Conservation (phyloP, 2,329 filamentous ascomycete species). For the Diplodia sapinea region DNA sequence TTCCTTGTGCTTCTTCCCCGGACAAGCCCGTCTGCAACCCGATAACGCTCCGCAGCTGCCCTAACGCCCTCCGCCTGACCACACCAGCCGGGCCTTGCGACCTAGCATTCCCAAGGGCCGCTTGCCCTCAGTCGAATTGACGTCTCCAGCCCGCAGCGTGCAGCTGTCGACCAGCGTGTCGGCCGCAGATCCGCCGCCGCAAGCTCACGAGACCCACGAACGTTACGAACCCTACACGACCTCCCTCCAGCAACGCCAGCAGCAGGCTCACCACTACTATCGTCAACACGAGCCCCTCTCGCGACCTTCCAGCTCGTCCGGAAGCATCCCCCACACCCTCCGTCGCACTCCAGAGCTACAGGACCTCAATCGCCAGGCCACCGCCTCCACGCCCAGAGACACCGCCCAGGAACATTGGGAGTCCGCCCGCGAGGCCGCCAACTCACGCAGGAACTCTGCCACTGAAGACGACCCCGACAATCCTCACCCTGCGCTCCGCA, state of each 20-base stretch:
- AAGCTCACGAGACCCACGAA: conserved; percentile 49
- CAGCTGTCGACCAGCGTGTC: conserved; percentile 39
- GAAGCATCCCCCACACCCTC: conserved; percentile 56
- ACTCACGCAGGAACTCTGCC: conserved; percentile 43
- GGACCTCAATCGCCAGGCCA: conserved; percentile 45
- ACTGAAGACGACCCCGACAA: conserved; percentile 42
- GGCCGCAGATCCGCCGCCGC: conserved; percentile 34
- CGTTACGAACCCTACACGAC: conserved; percentile 45
- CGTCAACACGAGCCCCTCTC: conserved; percentile 47
- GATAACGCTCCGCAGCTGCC: background rate
- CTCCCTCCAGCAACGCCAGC: conserved; percentile 52
- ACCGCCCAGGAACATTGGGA: conserved; percentile 38
- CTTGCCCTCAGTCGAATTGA: conserved; percentile 27
- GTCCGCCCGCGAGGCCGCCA: conserved; percentile 37
- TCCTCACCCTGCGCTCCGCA: conserved; percentile 65
- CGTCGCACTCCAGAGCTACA: conserved; percentile 61
- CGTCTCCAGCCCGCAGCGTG: conserved; percentile 26
- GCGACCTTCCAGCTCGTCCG: conserved; percentile 60
- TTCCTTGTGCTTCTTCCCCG: conserved; percentile 24
- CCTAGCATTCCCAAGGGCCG: background rate
- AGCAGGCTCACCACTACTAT: conserved; percentile 46
- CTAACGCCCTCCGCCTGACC: background rate
- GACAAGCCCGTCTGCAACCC: conserved; percentile 27
- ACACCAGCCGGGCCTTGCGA: conserved; percentile 14
- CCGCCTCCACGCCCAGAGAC: conserved; percentile 54